Conservation (phyloP, 1,284 basidiomycete species). For the Irpex lacteus region DNA sequence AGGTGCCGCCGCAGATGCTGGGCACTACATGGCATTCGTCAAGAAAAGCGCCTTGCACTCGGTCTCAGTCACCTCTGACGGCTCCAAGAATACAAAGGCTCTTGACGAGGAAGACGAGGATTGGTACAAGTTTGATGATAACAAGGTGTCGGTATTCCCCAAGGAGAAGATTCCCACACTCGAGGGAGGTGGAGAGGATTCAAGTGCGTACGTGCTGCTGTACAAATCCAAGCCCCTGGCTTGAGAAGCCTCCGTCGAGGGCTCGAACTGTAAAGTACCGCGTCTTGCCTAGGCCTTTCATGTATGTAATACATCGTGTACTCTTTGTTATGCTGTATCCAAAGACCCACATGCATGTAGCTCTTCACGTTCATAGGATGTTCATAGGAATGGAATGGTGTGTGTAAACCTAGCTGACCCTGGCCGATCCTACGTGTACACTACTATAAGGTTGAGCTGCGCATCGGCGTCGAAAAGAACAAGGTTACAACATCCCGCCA, state of each 20-base stretch:
- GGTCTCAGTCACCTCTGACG: slow-evolving; percentile 10
- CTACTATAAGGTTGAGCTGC: no score
- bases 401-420: no score
- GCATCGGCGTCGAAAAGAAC: no score
- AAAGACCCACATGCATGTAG: neutral
- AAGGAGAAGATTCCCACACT: slow-evolving; percentile 80
- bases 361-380: neutral
- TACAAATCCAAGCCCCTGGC: slow-evolving; percentile 61
- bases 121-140: slow-evolving; percentile 92
- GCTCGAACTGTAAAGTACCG: neutral
- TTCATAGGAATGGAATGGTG: neutral
- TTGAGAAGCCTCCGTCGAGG: slow-evolving; percentile 11
- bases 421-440: no score
- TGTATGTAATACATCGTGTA: neutral
- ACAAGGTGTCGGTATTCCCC: slow-evolving; percentile 83
- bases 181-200: slow-evolving; percentile 86
- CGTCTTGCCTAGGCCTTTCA: neutral
- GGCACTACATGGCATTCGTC: slow-evolving; percentile 91
- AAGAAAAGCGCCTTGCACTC: slow-evolving; percentile 68
- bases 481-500: neutral
- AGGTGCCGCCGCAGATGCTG: slow-evolving; percentile 90
- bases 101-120: slow-evolving; percentile 62
- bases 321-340: neutral
- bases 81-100: slow-evolving; percentile 13
- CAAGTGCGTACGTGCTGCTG: slow-evolving; percentile 83